A percentile compares a stretch with the other conserved stretches of the same genome.
These are phyloP conservation scores for Termitomyces sp. DNA, from an alignment of 768 basidiomycete genomes.

Conservation along the genomic window DNA sequence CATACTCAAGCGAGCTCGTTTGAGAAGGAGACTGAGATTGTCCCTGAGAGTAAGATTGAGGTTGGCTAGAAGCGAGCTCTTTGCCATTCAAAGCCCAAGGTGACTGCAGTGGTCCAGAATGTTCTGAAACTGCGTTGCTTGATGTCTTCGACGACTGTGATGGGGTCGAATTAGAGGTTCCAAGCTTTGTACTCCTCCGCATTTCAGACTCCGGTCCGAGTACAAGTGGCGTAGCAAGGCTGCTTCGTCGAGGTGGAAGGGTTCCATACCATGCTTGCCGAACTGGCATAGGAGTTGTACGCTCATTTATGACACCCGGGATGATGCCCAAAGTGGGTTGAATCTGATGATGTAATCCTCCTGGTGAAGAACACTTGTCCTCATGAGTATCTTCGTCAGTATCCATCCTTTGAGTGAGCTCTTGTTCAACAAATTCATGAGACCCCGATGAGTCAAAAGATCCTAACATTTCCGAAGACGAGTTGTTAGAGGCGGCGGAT, in stretches of 20 bases:
- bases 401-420: conserved; percentile 38
- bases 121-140: not conserved
- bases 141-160: not conserved
- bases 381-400: conserved; percentile 7
- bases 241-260: conserved; percentile 10
- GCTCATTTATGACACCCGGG: not conserved
- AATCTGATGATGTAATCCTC: not conserved
- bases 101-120: conserved; percentile 22
- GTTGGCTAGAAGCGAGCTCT: not conserved
- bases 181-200: not conserved
- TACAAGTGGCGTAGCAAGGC: not conserved
- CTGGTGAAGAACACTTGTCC: not conserved
- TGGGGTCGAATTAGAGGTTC: not conserved
- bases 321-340: not conserved
- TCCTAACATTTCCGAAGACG: not conserved
- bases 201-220: not conserved
- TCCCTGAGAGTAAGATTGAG: conserved; percentile 7
- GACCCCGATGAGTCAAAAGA: conserved; percentile 19
- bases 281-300: conserved; percentile 11
- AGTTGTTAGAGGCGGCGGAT: conserved; percentile 17
- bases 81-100: conserved; percentile 6
- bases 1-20: conserved; percentile 15
- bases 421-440: conserved; percentile 37
- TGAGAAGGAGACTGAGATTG: conserved; percentile 17
- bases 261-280: conserved; percentile 31